phyloP scores from a whole-genome alignment of 106 monocot genomes.

The Phalaenopsis aphrodite region DNA sequence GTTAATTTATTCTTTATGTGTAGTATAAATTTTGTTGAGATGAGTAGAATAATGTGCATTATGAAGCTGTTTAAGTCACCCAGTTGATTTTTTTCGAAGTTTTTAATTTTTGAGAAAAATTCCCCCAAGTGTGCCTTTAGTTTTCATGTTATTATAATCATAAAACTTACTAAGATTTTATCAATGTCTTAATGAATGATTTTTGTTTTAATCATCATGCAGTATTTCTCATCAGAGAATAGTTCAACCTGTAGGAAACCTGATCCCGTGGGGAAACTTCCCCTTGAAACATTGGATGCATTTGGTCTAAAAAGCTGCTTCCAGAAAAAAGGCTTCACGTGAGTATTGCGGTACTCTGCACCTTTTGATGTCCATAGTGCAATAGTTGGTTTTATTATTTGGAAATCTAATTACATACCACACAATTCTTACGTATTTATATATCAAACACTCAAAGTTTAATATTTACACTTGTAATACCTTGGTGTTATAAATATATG shows the following conservation, averaged over 20 bases:
- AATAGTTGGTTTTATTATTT: not conserved
- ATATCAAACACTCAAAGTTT: too few relatives aligned
- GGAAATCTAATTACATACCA: too few relatives aligned
- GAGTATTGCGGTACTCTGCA: constrained; percentile 23
- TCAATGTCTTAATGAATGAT: not conserved
- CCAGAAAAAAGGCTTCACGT: constrained; percentile 80
- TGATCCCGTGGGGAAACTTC: constrained; percentile 84
- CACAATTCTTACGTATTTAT: too few relatives aligned
- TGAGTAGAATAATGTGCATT: not conserved
- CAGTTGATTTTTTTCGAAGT: not conserved
- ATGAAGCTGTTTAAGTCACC: not conserved
- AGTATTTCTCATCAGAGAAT: not conserved
- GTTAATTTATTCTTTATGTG: not conserved
- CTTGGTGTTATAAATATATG: too few relatives aligned
- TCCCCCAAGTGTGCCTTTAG: not conserved
- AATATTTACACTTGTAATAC: too few relatives aligned
- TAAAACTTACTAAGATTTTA: not conserved
- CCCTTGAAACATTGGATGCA: constrained; percentile 72
- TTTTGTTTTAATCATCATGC: not conserved
- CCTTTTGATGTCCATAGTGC: not conserved
- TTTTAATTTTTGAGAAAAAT: not conserved
- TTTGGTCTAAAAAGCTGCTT: constrained; percentile 64
- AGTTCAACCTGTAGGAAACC: constrained; percentile 37
- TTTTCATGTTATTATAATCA: not conserved
- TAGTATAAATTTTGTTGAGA: not conserved